Conservation (phyloP, 805 yeast species). For the Metschnikowia colocasiae region DNA sequence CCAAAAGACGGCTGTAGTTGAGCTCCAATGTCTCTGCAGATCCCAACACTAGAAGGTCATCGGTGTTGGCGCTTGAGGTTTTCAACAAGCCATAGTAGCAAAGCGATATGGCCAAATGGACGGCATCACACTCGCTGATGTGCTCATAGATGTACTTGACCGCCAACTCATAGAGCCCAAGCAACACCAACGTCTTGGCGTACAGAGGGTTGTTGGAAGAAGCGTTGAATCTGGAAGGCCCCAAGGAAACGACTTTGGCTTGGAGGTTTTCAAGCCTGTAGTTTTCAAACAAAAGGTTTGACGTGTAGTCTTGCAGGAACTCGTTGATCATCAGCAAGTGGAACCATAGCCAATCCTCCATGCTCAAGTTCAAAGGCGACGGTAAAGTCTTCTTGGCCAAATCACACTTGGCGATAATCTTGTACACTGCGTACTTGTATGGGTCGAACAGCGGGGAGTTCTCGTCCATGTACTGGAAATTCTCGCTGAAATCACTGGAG, state of each 20-base stretch:
- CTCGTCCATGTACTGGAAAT: slow-evolving; percentile 60
- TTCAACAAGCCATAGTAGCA: slow-evolving; percentile 68
- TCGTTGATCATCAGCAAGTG: slow-evolving; percentile 77
- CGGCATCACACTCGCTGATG: slow-evolving; percentile 76
- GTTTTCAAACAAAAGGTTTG: slow-evolving; percentile 56
- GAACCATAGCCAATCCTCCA: slow-evolving; percentile 97
- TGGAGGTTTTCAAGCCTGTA: slow-evolving; percentile 76
- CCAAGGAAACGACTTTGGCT: slow-evolving; percentile 63
- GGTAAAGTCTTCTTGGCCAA: slow-evolving; percentile 64
- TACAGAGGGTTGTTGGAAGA: slow-evolving; percentile 67
- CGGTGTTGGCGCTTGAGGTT: slow-evolving; percentile 35
- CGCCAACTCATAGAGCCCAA: slow-evolving; percentile 81
- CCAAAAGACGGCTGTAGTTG: slow-evolving; percentile 63
- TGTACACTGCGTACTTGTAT: slow-evolving; percentile 83
- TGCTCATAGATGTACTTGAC: slow-evolving; percentile 57
- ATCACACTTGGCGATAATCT: slow-evolving; percentile 88
- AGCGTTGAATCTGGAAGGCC: slow-evolving; percentile 64
- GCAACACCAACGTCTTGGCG: slow-evolving; percentile 65
- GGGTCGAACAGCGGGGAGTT: slow-evolving; percentile 65
- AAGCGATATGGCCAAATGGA: slow-evolving; percentile 82
- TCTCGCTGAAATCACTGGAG: slow-evolving; percentile 78
- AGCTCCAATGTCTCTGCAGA: slow-evolving; percentile 32
- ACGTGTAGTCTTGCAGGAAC: slow-evolving; percentile 20
- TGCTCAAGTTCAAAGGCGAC: slow-evolving; percentile 62
- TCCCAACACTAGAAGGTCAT: slow-evolving; percentile 36